These are phyloP conservation scores for Pyrus betulifolia DNA, from an alignment of 306 rosid genomes.

Conservation along the genomic window DNA sequence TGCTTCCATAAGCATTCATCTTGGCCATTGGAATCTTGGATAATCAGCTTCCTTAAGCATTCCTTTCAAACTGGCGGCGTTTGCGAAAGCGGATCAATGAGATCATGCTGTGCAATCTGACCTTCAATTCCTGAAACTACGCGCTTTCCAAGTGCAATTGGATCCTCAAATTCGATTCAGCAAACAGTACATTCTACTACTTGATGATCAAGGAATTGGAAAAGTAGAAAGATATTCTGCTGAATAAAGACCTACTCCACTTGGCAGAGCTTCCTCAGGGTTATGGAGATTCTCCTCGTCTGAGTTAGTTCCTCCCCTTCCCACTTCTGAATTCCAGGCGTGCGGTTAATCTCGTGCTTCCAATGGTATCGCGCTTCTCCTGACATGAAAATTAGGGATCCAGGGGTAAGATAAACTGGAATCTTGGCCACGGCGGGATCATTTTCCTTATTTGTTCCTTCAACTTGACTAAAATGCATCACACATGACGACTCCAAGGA, in stretches of 20 bases:
- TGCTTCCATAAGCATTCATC: conserved; percentile 49
- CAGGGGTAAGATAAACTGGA: conserved; percentile 58
- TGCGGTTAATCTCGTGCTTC: conserved; percentile 85
- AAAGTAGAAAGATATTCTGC: background rate
- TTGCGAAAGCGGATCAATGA: conserved; percentile 46
- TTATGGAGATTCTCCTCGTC: conserved; percentile 54
- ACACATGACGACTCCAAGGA: conserved; percentile 77
- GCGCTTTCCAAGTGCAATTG: no score
- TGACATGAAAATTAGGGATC: conserved; percentile 68
- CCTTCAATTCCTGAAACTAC: no score
- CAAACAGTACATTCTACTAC: background rate
- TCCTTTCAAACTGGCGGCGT: conserved; percentile 35
- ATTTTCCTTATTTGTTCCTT: background rate
- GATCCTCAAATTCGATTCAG: conserved; percentile 59
- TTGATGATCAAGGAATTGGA: background rate
- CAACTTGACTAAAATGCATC: conserved; percentile 65
- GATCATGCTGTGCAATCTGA: conserved; percentile 50
- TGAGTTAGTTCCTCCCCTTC: conserved; percentile 53
- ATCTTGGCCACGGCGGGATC: conserved; percentile 11
- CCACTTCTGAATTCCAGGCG: conserved; percentile 68
- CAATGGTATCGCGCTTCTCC: conserved; percentile 79
- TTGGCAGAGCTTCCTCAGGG: conserved; percentile 73
- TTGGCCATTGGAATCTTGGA: conserved; percentile 20
- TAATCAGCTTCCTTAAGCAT: conserved; percentile 83
- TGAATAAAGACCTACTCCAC: conserved; percentile 11